Evolutionary conservation across 345 rosid species (phyloP), one percentile per base, ranked within the genome.

Genomic region (Boechera stricta): DNA sequence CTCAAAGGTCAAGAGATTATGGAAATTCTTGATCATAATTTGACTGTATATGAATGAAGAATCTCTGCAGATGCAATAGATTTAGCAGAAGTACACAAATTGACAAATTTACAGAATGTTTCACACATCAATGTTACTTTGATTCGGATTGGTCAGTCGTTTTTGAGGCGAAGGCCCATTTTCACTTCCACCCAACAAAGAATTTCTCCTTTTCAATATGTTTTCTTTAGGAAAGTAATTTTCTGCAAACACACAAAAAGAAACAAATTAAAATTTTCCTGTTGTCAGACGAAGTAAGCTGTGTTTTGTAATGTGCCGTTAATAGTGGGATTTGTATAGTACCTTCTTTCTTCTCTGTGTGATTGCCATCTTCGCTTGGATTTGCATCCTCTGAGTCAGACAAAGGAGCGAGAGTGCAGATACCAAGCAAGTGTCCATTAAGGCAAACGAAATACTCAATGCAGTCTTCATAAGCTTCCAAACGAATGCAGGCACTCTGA

Each of bases 361-460:
- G 78, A 60, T 73, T 78, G 38, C 6, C 32, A 58, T 72, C 75
- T 54, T 83, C 86, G 80, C 80, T 91, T 83, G 48, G 84, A 67
- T 67, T 87, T 56, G 91, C 89, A 81, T 86, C 97, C 64, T 93
- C 99, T 29, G 99, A 90, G 81, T 95, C 98, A 74, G 98, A 90
- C 82, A 93, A 86, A 6, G 99, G 98, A 64, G 91, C 83, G 13
- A 95, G 93, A 47, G 93, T 87, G 86, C 99, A 95, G 74, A 86
- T 85, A 68, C 98, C 99, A 32, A 87, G 84, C 89, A 95, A 75
- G 84, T 95, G 99, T 45, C 98, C 99, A 68, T 95, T 91, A 18
- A 95, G 96, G 78, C 98, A 95, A 33, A 95, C 98, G 62, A 82
- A 91, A 78, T 91, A 95, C 74, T 95, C 99, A 0, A 93, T 80